Evolutionary conservation across 108 stramenopile species (phyloP), one percentile per base, ranked within the genome.

Genomic region (Cyclotella sp.): DNA sequence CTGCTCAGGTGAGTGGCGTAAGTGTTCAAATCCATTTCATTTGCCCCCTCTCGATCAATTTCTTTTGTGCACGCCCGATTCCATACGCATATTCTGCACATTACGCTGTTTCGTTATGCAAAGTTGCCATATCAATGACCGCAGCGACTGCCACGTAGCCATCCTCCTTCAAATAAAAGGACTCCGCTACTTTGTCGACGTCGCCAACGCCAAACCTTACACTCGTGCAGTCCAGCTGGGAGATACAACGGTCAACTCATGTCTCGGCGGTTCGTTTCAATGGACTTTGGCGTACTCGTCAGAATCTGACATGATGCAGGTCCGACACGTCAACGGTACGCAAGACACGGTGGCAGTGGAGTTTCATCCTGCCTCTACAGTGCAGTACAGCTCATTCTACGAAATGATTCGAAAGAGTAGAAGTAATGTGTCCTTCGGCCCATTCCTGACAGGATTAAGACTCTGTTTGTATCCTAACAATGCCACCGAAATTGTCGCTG

Each of bases 171-270:
- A 66, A 66, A 27, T 66, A 3, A 66, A 66, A 18, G 64, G 64
- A 9, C 39, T 66, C 28, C 43, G 64, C 13, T 66, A 66, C 22
- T 66, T 66, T 21, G 45, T 66, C 14, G 64, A 66, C 45, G 64
- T 66, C 5, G 64, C 64, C 43, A 66, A 66, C 46, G 64, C 64
- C 44, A 66, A 66, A 24, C 64, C 64, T 26, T 66, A 66, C 45
- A 26, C n/a, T 27, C 43, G 45, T 5, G 64, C 64, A 15, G 64
- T 66, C 9, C 64, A 66, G 0, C n/a, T 66, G 19, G 64, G 64
- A 26, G 64, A 66, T 47, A 9, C 64, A 14, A 24, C 64, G 24
- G 21, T 40, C 19, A 40, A 40, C 9, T 5, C 64, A 27, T 46
- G 64, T 18, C 46, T 66, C 8, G 18, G 24, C 30, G 46, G 43